Conservation (phyloP, 495 filamentous ascomycete species). For the Aspergillus sparsus region DNA sequence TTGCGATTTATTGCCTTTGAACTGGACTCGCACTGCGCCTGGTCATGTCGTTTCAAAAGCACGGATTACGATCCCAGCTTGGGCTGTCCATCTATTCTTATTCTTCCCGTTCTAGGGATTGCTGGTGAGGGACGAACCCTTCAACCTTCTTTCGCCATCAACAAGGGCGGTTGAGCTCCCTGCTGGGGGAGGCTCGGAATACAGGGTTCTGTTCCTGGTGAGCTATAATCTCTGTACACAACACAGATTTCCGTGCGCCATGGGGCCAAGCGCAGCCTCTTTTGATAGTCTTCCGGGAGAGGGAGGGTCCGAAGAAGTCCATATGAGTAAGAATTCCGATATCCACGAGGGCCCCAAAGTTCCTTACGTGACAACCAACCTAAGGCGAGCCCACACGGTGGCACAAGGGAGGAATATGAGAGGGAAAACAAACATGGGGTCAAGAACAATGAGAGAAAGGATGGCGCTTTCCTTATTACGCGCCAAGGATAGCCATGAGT, state of each 20-base stretch:
- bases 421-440: slow-evolving; percentile 36
- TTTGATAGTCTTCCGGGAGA: slow-evolving; percentile 10
- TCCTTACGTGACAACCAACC: slow-evolving; percentile 27
- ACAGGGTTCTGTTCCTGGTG: not conserved
- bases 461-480: slow-evolving; percentile 40
- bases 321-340: slow-evolving; percentile 19
- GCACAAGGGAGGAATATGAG: slow-evolving; percentile 36
- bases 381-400: slow-evolving; percentile 49
- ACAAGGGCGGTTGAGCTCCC: slow-evolving; percentile 11
- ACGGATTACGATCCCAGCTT: slow-evolving; percentile 33
- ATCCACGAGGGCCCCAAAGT: slow-evolving; percentile 22
- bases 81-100: slow-evolving; percentile 28
- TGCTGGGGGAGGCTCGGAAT: not conserved
- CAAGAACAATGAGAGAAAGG: slow-evolving; percentile 35
- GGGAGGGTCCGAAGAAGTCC: slow-evolving; percentile 17
- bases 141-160: not conserved
- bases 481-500: slow-evolving; percentile 51
- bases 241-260: slow-evolving; percentile 14
- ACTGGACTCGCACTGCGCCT: slow-evolving; percentile 12
- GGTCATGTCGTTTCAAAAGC: slow-evolving; percentile 39
- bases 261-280: slow-evolving; percentile 22
- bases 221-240: slow-evolving; percentile 9
- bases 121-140: slow-evolving; percentile 12
- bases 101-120: slow-evolving; percentile 13
- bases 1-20: slow-evolving; percentile 15